Base-by-base conservation (phyloP, 495 filamentous ascomycete species). In the Parathielavia hyrcaniae region DNA sequence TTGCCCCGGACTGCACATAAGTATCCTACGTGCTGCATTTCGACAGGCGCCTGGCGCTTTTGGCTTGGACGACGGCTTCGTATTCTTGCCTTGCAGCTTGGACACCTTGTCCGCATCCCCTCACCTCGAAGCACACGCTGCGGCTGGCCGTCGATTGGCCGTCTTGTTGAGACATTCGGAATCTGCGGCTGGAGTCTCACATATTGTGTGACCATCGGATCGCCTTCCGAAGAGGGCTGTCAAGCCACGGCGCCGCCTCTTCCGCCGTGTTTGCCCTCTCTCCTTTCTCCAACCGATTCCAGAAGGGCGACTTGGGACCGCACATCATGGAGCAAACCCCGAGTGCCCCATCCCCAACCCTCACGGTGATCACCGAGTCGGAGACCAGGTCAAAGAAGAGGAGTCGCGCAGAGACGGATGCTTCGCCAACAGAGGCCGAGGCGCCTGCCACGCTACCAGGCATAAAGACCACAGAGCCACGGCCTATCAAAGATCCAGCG, bases 261-360 rank as follows among this genome's bases (percentile, higher is more conserved):
- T 11, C 14, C 35, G 11, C 17, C 23, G 51, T 17, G 14, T 5
- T 10, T 8, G 43, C 38, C 6, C 6, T 30, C 13, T 0, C 26
- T n/a, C n/a, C n/a, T n/a, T n/a, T 14, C 16, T 55, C 45, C 26
- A 14, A 20, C 10, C 11, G 30, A 19, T 34, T 16, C 8, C 30
- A 19, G 40, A 14, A 22, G 13, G 14, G 53, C 58, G 32, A 23
- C 8, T 40, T 19, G 23, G 8, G 22, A 4, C 35, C 2, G 45
- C 45, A 22, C 46, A 43, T 43, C 54, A 65, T 65, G 62, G 62
- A 62, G 34, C 53, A 13, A 34, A 6, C 30, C 22, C 51, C 47
- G 51, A 43, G 20, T 38, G 55, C 45, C 23, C 52, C 59, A 41
- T 35, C 60, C 12, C 26, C 59, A 41, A 36, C 60, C 12, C 26